phyloP scores from a whole-genome alignment of 805 yeast genomes.

The Candida silvicultrix region DNA sequence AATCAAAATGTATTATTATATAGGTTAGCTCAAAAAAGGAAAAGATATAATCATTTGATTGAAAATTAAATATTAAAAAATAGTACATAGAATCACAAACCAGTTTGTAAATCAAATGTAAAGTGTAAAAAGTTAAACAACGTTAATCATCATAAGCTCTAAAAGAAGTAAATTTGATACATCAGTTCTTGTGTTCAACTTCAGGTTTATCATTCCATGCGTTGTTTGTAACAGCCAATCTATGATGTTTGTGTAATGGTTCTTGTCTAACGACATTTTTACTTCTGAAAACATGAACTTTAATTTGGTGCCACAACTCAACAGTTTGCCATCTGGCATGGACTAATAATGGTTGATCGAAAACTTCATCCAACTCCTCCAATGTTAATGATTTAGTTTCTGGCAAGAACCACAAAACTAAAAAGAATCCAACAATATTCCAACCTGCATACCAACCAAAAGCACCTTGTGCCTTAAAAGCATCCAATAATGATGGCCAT shows the following conservation, averaged over 20 bases:
- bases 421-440: conserved; percentile 64
- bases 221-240: conserved; percentile 53
- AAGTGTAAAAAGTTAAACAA: too few species aligned
- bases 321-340: conserved; percentile 47
- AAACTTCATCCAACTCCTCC: conserved; percentile 69
- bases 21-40: too few species aligned
- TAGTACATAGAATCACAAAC: too few species aligned
- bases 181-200: conserved; percentile 41
- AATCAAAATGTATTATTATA: too few species aligned
- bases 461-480: conserved; percentile 77
- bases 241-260: conserved; percentile 51
- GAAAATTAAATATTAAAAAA: too few species aligned
- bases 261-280: conserved; percentile 41
- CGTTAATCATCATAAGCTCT: too few species aligned
- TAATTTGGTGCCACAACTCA: conserved; percentile 36
- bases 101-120: too few species aligned
- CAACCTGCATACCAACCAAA: conserved; percentile 87
- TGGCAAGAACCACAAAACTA: conserved; percentile 66
- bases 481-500: conserved; percentile 66
- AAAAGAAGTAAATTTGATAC: too few species aligned
- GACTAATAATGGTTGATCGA: conserved; percentile 47
- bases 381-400: conserved; percentile 62
- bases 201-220: conserved; percentile 61
- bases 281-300: conserved; percentile 39
- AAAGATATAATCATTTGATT: too few species aligned